Evolutionary conservation across 495 filamentous ascomycete species (phyloP).

Genomic region (Penicillium dipodomyicola): DNA sequence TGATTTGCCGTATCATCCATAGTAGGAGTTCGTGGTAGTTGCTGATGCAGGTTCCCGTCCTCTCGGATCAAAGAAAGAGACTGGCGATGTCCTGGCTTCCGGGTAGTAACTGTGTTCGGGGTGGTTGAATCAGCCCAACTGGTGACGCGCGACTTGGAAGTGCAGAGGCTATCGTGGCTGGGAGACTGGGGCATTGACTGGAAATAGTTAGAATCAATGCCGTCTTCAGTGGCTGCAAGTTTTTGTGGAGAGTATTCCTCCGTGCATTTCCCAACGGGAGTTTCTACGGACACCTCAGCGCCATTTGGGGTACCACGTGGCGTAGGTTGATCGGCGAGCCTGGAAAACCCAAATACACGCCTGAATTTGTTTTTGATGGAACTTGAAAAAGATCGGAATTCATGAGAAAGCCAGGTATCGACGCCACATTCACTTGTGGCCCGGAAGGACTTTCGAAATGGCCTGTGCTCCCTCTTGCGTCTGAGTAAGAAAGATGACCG

Average conservation of each 20-base stretch:
- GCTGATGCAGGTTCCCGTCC: slow-evolving; percentile 48
- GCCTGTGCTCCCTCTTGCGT: slow-evolving; percentile 47
- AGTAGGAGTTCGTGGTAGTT: slow-evolving; percentile 22
- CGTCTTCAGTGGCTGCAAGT: neutral
- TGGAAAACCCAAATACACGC: slow-evolving; percentile 54
- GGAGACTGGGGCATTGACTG: slow-evolving; percentile 21
- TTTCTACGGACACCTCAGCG: neutral
- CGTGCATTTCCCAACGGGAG: neutral
- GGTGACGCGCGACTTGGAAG: slow-evolving; percentile 65
- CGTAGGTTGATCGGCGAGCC: slow-evolving; percentile 31
- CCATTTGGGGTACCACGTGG: neutral
- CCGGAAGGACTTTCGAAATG: slow-evolving; percentile 61
- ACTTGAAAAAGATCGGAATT: slow-evolving; percentile 58
- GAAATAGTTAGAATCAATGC: slow-evolving; percentile 3
- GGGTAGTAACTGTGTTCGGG: slow-evolving; percentile 46
- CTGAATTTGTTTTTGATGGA: slow-evolving; percentile 61
- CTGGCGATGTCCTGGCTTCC: slow-evolving; percentile 46
- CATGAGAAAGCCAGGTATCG: slow-evolving; percentile 46
- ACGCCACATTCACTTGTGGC: slow-evolving; percentile 41
- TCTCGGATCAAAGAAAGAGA: slow-evolving; percentile 68
- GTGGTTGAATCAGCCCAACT: slow-evolving; percentile 70
- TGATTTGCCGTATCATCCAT: slow-evolving; percentile 10
- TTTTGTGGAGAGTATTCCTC: neutral
- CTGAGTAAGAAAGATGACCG: slow-evolving; percentile 50
- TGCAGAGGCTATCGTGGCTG: slow-evolving; percentile 49